Conservation (phyloP, 1,284 basidiomycete genomes). For the Hymenochaete sp. region DNA sequence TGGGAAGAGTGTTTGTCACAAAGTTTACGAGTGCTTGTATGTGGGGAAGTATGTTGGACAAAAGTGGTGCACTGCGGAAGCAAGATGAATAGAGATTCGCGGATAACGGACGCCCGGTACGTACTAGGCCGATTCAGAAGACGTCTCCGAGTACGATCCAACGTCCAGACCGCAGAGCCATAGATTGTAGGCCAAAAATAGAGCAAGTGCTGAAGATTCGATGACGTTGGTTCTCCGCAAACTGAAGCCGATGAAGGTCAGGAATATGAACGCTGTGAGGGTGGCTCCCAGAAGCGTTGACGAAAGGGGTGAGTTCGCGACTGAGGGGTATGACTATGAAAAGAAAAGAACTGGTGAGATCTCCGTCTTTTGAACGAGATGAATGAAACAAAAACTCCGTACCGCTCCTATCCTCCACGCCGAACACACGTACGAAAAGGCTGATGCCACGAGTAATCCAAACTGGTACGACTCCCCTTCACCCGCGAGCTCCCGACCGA, state of each 20-base stretch:
- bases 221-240: constrained; percentile 87
- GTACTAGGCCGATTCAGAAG: too few species aligned
- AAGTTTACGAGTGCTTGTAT: constrained; percentile 71
- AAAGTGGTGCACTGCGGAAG: constrained; percentile 51
- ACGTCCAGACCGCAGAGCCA: constrained; percentile 76
- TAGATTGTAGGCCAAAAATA: constrained; percentile 81
- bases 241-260: constrained; percentile 85
- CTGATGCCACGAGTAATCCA: constrained; percentile 60
- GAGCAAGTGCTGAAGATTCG: constrained; percentile 79
- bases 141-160: constrained; percentile 56
- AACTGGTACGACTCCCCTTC: constrained; percentile 69
- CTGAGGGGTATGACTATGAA: constrained; percentile 62
- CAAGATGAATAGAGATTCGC: background rate
- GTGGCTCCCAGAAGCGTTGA: constrained; percentile 78
- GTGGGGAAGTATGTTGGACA: constrained; percentile 72
- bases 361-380: constrained; percentile 19
- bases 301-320: constrained; percentile 74
- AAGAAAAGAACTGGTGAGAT: constrained; percentile 13
- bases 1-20: constrained; percentile 73
- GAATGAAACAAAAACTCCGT: constrained; percentile 29
- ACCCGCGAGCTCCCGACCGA: constrained; percentile 59
- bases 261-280: constrained; percentile 65
- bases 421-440: constrained; percentile 65
- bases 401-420: constrained; percentile 77
- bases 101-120: constrained; percentile 39